These are phyloP conservation scores for Botrytis deweyae DNA, from an alignment of 2,329 filamentous ascomycete species.

Conservation along the genomic window DNA sequence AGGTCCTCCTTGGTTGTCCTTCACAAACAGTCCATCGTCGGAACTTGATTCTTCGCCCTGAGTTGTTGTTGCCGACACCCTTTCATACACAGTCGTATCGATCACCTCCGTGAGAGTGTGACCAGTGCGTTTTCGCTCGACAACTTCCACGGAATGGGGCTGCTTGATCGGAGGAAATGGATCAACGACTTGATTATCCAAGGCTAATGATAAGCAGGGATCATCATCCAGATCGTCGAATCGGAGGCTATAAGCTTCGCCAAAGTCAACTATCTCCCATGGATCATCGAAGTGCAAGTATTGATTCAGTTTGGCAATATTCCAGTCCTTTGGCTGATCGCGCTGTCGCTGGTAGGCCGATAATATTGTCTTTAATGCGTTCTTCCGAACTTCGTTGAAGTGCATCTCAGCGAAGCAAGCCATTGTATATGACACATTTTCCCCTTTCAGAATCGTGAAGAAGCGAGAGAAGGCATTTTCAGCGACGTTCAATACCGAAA, in stretches of 20 bases:
- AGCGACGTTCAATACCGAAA: constrained; percentile 42
- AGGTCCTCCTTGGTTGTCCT: constrained; percentile 23
- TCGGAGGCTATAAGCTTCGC: constrained; percentile 55
- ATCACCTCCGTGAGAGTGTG: constrained; percentile 55
- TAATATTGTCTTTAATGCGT: constrained; percentile 56
- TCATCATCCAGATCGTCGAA: constrained; percentile 47
- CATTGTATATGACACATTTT: constrained; percentile 64
- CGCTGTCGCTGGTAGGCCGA: constrained; percentile 56
- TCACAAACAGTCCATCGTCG: constrained; percentile 36
- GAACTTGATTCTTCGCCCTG: constrained; percentile 34
- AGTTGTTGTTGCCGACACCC: not conserved
- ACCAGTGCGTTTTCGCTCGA: constrained; percentile 59
- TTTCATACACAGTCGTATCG: constrained; percentile 53
- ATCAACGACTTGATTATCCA: constrained; percentile 31
- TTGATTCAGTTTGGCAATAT: constrained; percentile 53
- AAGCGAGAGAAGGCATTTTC: constrained; percentile 53
- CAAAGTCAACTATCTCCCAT: constrained; percentile 64
- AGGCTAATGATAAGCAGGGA: constrained; percentile 38
- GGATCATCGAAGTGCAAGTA: constrained; percentile 67
- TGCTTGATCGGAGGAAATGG: constrained; percentile 54
- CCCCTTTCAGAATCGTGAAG: constrained; percentile 59
- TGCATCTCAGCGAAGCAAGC: constrained; percentile 69
- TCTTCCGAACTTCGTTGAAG: constrained; percentile 59
- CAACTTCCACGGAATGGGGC: constrained; percentile 54
- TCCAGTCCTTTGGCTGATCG: constrained; percentile 59